Conservation (phyloP, 2,329 filamentous ascomycete genomes). For the Meredithiella fracta region DNA sequence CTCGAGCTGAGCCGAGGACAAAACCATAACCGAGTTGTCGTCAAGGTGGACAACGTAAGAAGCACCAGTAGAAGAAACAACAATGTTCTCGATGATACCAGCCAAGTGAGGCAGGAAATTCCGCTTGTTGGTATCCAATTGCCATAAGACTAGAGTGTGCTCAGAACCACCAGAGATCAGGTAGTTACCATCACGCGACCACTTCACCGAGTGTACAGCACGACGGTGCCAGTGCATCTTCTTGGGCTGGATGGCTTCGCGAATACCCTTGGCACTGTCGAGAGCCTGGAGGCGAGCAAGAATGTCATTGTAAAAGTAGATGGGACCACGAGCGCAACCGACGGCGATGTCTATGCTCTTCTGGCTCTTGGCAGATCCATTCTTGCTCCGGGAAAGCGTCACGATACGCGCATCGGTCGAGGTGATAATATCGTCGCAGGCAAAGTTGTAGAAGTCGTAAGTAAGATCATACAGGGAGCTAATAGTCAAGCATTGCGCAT, state of each 20-base stretch:
- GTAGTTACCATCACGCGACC: conserved; percentile 93
- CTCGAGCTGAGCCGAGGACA: conserved; percentile 79
- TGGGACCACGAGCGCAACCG: conserved; percentile 59
- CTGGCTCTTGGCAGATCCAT: conserved; percentile 8
- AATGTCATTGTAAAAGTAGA: conserved; percentile 69
- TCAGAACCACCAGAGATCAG: conserved; percentile 85
- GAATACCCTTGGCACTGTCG: conserved; percentile 24
- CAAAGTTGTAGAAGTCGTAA: conserved; percentile 34
- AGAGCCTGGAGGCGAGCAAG: conserved; percentile 38
- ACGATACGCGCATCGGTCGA: conserved; percentile 45
- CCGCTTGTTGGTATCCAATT: conserved; percentile 69
- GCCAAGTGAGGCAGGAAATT: conserved; percentile 83
- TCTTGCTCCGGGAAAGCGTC: conserved; percentile 18
- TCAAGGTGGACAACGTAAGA: conserved; percentile 74
- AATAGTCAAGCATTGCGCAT: conserved; percentile 17
- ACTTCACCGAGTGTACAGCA: conserved; percentile 70
- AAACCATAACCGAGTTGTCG: conserved; percentile 79
- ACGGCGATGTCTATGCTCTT: conserved; percentile 53
- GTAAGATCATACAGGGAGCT: conserved; percentile 18
- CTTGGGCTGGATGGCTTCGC: conserved; percentile 38
- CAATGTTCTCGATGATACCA: conserved; percentile 67
- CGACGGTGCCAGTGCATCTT: conserved; percentile 85
- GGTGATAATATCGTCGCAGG: conserved; percentile 46
- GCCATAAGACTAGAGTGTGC: conserved; percentile 81
- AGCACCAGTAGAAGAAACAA: conserved; percentile 62